Percentiles rank a stretch among this genome's conserved stretches.
Conservation (phyloP, 495 filamentous ascomycete genomes). For the Neurospora tetrasperma region DNA sequence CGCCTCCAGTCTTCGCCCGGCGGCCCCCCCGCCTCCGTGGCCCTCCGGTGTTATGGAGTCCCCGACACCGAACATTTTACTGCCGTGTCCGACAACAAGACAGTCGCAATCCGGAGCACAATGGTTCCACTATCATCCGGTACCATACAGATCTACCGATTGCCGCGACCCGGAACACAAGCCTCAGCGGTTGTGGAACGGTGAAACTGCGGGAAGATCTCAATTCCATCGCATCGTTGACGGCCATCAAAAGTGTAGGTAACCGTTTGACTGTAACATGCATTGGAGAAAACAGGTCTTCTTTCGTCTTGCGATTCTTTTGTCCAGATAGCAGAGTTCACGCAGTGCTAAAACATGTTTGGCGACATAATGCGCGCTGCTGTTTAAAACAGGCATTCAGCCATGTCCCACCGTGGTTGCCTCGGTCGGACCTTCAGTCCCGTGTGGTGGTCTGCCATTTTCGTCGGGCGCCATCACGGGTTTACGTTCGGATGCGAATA, state of each 20-base stretch:
- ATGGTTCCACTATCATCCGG: background rate
- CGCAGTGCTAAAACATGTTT: background rate
- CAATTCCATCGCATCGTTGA: background rate
- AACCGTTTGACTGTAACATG: background rate
- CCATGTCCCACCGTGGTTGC: background rate
- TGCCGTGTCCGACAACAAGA: background rate
- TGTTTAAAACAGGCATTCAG: background rate
- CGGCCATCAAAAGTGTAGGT: too few species aligned
- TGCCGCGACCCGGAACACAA: background rate
- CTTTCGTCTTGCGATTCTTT: background rate
- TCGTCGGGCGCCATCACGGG: background rate
- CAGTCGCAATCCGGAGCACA: background rate
- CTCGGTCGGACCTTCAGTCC: background rate
- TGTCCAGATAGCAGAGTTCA: background rate
- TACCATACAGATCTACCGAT: background rate
- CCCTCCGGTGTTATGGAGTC: background rate
- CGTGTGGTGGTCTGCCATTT: background rate
- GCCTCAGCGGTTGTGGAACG: background rate
- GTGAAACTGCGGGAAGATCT: background rate
- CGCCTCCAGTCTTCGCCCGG: background rate
- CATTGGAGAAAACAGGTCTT: background rate
- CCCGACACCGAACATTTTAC: background rate
- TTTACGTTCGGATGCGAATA: background rate
- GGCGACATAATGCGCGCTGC: background rate
- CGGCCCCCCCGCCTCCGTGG: too few species aligned